Conservation (phyloP, 179 eudicot species). For the Gypsophila paniculata region DNA sequence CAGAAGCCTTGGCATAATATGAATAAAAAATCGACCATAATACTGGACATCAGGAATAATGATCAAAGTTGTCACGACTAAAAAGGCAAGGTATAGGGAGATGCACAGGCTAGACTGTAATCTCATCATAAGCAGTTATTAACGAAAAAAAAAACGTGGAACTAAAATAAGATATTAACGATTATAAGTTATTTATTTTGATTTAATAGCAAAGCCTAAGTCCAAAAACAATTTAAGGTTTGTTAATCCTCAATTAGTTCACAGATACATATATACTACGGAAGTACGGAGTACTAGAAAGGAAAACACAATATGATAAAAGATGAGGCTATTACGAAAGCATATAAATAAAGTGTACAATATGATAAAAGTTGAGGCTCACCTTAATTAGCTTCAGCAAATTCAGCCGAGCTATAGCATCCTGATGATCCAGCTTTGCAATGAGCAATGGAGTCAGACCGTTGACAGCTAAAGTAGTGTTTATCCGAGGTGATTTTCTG, state of each 20-base stretch:
- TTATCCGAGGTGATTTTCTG: constrained; percentile 95
- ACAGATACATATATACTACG: neutral
- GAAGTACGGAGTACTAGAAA: too few species aligned
- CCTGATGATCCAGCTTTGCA: constrained; percentile 90
- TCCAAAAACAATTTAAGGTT: neutral
- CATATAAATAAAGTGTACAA: neutral
- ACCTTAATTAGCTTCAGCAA: constrained; percentile 93
- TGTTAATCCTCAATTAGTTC: neutral
- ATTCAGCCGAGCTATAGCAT: constrained; percentile 98
- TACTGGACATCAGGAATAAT: neutral
- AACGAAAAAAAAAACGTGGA: neutral
- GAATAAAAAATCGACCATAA: neutral
- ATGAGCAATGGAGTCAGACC: constrained; percentile 93
- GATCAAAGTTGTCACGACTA: neutral
- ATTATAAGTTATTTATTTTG: neutral
- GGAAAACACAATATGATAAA: neutral
- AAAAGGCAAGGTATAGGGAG: neutral
- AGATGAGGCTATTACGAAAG: neutral
- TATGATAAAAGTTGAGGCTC: neutral
- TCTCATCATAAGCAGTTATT: neutral
- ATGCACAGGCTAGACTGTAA: neutral
- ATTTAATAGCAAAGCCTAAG: neutral
- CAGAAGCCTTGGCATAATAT: neutral
- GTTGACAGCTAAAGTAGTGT: constrained; percentile 89
- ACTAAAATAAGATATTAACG: too few species aligned